Base-by-base conservation (phyloP, 768 basidiomycete genomes). In the Rhodotorula babjevae region DNA sequence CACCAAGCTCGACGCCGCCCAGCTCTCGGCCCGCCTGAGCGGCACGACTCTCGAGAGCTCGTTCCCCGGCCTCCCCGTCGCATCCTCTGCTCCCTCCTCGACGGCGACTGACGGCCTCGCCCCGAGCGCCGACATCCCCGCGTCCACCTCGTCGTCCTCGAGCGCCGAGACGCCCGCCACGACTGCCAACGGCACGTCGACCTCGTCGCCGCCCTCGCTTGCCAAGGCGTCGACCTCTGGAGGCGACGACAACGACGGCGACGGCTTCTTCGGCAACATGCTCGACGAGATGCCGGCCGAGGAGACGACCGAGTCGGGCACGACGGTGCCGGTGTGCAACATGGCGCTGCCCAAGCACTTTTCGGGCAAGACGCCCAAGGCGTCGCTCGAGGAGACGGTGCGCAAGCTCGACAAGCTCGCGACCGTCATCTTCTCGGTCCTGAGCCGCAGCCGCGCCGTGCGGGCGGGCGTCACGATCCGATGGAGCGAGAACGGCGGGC, bases 271-370 rank as follows among this genome's bases (percentile, higher is more conserved):
- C 46, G 85, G 93, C 67, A 88, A 86, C 53, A 82, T 93, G 62
- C 83, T 95, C 58, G 90, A 93, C 33, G 84, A 84, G 63, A 44
- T 59, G 63, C 57, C 71, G 14, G 21, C 66, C 42, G 85, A 83
- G n/a, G 86, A 86, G 73, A 84, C 84, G n/a, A 87, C 85, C 56
- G 75, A 78, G 55, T n/a, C 63, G 14, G 75, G 76, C 56, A 75
- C 67, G 29, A 80, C 83, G 18, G 78, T 83, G 71, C 78, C 74
- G 11, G 76, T 82, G 36, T 82, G 88, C 40, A 87, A 93, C 71
- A 89, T 98, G 88, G 79, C 87, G 3, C 83, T 92, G 36, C 90
- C 92, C 4, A 95, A 91, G 81, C 87, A 90, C 78, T 89, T 88
- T 84, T 88, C 90, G 50, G 89, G 90, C 49, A 88, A 87, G 53